Conservation (phyloP, 1,139 yeast species). For the Komagataea norvegica region DNA sequence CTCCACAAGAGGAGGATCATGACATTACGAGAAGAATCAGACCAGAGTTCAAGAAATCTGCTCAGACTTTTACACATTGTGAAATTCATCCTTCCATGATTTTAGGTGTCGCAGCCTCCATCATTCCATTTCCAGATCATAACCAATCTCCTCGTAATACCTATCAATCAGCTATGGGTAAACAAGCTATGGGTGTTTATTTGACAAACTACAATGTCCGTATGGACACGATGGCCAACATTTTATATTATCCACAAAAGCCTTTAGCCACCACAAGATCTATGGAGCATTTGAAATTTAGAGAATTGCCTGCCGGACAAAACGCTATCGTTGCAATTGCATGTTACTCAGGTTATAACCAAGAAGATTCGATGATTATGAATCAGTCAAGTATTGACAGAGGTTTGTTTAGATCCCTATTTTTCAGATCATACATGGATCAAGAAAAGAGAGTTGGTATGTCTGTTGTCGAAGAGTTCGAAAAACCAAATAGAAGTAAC, state of each 20-base stretch:
- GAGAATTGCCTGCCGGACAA: constrained; percentile 99
- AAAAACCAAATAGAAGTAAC: constrained; percentile 91
- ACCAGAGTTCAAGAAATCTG: constrained; percentile 54
- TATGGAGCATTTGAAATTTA: constrained; percentile 94
- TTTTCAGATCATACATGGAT: constrained; percentile 97
- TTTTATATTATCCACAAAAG: constrained; percentile 94
- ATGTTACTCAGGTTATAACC: constrained; percentile 97
- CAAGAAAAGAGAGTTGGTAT: constrained; percentile 98
- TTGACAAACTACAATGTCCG: constrained; percentile 92
- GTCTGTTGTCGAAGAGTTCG: constrained; percentile 95
- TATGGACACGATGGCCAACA: constrained; percentile 99
- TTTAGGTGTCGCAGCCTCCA: constrained; percentile 96
- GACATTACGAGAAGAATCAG: constrained; percentile 90
- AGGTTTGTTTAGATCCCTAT: constrained; percentile 91
- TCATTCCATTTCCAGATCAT: constrained; percentile 99
- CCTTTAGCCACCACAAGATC: constrained; percentile 99
- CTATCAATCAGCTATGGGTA: constrained; percentile 99
- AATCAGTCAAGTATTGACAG: constrained; percentile 96
- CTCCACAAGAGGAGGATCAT: constrained; percentile 45
- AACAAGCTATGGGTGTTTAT: constrained; percentile 99
- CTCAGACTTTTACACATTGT: constrained; percentile 95
- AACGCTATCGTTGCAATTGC: constrained; percentile 97
- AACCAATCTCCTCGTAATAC: constrained; percentile 99
- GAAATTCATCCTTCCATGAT: constrained; percentile 99
- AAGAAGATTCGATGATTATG: constrained; percentile 99